Evolutionary conservation across 257 asterid genomes (phyloP).

Genomic region (Dorcoceras hygrometricum): DNA sequence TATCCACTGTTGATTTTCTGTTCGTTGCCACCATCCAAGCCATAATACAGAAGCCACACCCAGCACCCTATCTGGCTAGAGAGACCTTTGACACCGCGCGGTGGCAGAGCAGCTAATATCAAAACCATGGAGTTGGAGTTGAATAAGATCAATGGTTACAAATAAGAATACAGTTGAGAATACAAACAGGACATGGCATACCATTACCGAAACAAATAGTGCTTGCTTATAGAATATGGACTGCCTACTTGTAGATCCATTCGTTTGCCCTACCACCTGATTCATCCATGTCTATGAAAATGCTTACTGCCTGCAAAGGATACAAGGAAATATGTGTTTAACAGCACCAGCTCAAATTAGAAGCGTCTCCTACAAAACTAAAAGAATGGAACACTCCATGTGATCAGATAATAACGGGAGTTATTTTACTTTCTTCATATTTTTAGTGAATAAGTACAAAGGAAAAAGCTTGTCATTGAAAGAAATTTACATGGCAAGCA

Average conservation of each 20-base stretch:
- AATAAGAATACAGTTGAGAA: neutral
- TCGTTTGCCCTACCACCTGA: constrained; percentile 92
- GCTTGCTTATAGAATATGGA: neutral
- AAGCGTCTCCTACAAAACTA: neutral
- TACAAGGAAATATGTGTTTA: neutral
- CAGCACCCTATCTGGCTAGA: neutral
- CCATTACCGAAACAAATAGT: neutral
- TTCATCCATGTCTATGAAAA: constrained; percentile 94
- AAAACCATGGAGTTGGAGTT: neutral
- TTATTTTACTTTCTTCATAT: neutral
- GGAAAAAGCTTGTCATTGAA: neutral
- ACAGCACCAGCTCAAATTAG: neutral
- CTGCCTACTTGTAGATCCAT: constrained; percentile 89
- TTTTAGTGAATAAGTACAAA: too few species aligned
- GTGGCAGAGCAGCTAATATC: neutral
- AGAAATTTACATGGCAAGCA: neutral
- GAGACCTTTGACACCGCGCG: neutral
- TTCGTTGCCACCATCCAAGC: neutral
- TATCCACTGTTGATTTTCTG: too few species aligned
- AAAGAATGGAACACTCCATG: neutral
- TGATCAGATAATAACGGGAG: neutral
- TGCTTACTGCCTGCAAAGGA: constrained; percentile 79
- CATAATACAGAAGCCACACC: neutral
- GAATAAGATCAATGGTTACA: neutral
- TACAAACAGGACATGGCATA: neutral